Evolutionary conservation across 495 filamentous ascomycete species (phyloP).

Genomic region (Aspergillus nanangensis): DNA sequence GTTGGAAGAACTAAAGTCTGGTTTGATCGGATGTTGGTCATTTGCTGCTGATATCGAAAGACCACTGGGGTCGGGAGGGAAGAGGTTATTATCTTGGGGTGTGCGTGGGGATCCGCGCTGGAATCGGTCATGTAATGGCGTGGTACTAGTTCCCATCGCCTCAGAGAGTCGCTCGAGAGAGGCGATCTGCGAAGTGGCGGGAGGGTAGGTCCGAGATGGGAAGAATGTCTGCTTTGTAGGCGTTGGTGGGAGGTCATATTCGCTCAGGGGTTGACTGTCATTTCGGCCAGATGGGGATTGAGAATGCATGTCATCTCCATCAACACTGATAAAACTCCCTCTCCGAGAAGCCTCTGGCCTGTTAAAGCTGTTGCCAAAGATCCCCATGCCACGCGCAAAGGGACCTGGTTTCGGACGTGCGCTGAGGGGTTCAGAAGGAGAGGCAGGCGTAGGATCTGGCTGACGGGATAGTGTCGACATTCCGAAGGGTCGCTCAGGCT

Average conservation of each 20-base stretch:
- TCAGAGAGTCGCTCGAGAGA: slow-evolving; percentile 36
- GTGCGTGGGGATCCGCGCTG: slow-evolving; percentile 68
- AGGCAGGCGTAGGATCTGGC: slow-evolving; percentile 60
- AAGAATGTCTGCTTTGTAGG: slow-evolving; percentile 74
- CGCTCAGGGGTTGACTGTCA: slow-evolving; percentile 58
- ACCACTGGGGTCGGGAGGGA: slow-evolving; percentile 76
- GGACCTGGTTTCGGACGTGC: slow-evolving; percentile 45
- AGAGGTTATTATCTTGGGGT: slow-evolving; percentile 66
- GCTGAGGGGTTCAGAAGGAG: slow-evolving; percentile 54
- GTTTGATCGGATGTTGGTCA: slow-evolving; percentile 35
- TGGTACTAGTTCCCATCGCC: slow-evolving; percentile 24
- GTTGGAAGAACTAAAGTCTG: slow-evolving; percentile 41
- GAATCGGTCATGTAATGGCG: slow-evolving; percentile 33
- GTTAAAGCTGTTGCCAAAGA: slow-evolving; percentile 60
- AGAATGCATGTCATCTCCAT: slow-evolving; percentile 62
- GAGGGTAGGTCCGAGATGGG: slow-evolving; percentile 39
- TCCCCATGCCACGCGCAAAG: slow-evolving; percentile 63
- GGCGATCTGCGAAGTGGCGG: slow-evolving; percentile 35
- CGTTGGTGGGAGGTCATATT: slow-evolving; percentile 80
- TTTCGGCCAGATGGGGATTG: slow-evolving; percentile 53
- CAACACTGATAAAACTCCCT: slow-evolving; percentile 71
- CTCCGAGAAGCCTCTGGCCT: slow-evolving; percentile 52
- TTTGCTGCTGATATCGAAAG: slow-evolving; percentile 67
- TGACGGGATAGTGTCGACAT: slow-evolving; percentile 52
- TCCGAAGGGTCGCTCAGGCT: slow-evolving; percentile 51